Evolutionary conservation across 108 stramenopile genomes (phyloP).

Genomic region (Fistulifera solaris): DNA sequence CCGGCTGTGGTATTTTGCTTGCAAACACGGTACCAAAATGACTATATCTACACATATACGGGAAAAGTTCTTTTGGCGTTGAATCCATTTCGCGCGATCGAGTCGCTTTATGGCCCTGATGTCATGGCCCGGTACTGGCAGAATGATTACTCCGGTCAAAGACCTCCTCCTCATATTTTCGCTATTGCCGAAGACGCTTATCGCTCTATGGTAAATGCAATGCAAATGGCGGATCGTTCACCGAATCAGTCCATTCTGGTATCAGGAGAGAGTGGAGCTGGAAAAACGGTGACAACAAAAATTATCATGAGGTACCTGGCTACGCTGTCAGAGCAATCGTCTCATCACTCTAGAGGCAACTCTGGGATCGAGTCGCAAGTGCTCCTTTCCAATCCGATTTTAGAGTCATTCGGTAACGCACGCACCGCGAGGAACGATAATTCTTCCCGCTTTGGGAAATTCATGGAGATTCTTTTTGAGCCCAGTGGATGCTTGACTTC

Average conservation of each 20-base stretch:
- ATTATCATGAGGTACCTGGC: slow-evolving; percentile 94
- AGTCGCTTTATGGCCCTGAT: slow-evolving; percentile 44
- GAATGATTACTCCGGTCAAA: slow-evolving; percentile 18
- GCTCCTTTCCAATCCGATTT: slow-evolving; percentile 89
- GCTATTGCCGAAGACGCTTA: slow-evolving; percentile 87
- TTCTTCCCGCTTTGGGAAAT: slow-evolving; percentile 86
- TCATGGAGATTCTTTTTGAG: slow-evolving; percentile 84
- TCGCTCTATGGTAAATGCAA: slow-evolving; percentile 60
- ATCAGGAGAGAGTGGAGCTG: slow-evolving; percentile 91
- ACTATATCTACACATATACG: slow-evolving; percentile 86
- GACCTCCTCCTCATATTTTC: slow-evolving; percentile 90
- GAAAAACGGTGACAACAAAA: slow-evolving; percentile 97
- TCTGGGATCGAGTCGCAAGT: slow-evolving; percentile 73
- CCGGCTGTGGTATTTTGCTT: slow-evolving; percentile 84
- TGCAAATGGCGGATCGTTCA: slow-evolving; percentile 11
- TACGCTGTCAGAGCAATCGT: slow-evolving; percentile 54
- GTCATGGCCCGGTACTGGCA: slow-evolving; percentile 71
- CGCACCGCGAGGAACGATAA: slow-evolving; percentile 84
- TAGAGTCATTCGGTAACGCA: slow-evolving; percentile 96
- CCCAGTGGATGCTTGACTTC: slow-evolving; percentile 59
- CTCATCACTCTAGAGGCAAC: slow-evolving; percentile 7
- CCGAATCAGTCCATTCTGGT: slow-evolving; percentile 66
- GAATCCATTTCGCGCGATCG: slow-evolving; percentile 86
- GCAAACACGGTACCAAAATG: slow-evolving; percentile 53
- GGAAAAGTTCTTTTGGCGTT: slow-evolving; percentile 90